These are phyloP conservation scores for Coelastrella sp. DNA, from an alignment of 139 green algal species.

Conservation along the genomic window DNA sequence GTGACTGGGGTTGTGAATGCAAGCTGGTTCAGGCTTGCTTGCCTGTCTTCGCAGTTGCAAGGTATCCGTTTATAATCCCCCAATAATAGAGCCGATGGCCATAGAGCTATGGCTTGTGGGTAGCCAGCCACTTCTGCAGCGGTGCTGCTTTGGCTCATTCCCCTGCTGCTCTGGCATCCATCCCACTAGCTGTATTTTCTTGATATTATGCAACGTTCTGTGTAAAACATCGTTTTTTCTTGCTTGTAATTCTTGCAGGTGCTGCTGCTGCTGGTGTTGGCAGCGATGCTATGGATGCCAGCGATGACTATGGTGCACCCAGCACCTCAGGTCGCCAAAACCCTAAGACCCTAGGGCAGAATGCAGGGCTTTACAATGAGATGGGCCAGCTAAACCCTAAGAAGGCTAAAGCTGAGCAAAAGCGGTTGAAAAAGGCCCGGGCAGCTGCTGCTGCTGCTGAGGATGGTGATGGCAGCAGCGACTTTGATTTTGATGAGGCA, in stretches of 20 bases:
- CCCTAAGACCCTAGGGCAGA: slow-evolving; percentile 1
- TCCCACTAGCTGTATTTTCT: too few relatives aligned
- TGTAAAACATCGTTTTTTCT: not conserved
- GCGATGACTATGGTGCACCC: slow-evolving; percentile 46
- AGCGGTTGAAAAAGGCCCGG: slow-evolving; percentile 58
- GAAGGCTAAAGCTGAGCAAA: slow-evolving; percentile 64
- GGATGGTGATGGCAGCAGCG: slow-evolving; percentile 43
- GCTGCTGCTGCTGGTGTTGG: not conserved
- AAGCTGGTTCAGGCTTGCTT: too few relatives aligned
- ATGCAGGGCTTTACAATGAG: slow-evolving; percentile 76
- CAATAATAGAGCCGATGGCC: too few relatives aligned
- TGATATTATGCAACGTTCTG: too few relatives aligned
- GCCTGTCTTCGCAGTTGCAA: too few relatives aligned
- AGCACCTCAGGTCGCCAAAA: slow-evolving; percentile 30
- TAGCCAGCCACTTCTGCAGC: too few relatives aligned
- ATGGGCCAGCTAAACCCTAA: slow-evolving; percentile 91
- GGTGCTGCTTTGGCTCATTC: too few relatives aligned
- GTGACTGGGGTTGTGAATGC: too few relatives aligned
- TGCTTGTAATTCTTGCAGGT: not conserved
- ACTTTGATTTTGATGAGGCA: slow-evolving; percentile 68
- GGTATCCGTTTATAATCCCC: too few relatives aligned
- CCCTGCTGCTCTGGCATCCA: too few relatives aligned
- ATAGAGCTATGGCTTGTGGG: too few relatives aligned
- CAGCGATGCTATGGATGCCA: slow-evolving; percentile 45
- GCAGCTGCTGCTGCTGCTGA: slow-evolving; percentile 32